phyloP scores from a whole-genome alignment of 2,329 filamentous ascomycete genomes.

The Apiospora marii region DNA sequence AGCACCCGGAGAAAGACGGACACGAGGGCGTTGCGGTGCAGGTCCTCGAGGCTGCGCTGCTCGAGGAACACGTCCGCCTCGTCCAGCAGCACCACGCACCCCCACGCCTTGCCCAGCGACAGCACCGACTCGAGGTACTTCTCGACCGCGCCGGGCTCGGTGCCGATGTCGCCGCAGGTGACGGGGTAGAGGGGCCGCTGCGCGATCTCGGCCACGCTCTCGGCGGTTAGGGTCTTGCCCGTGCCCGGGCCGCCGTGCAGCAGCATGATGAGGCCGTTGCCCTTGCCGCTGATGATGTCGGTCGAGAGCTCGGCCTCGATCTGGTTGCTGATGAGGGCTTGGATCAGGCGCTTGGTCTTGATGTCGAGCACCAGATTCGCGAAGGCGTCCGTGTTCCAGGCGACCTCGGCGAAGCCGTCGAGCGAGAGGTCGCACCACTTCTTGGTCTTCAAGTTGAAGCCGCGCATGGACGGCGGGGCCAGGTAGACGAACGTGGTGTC shows the following conservation, averaged over 20 bases:
- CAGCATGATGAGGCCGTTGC: conserved; percentile 16
- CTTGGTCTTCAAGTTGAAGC: conserved; percentile 9
- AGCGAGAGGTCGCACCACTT: conserved; percentile 1
- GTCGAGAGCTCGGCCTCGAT: conserved; percentile 1
- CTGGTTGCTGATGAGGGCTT: conserved; percentile 14
- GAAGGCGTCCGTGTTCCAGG: background rate
- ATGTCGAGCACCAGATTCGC: background rate
- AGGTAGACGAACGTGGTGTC: background rate
- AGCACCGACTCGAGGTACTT: background rate
- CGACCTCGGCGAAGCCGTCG: background rate
- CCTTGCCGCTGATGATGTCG: conserved; percentile 12
- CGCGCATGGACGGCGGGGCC: background rate
- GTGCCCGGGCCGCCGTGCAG: conserved; percentile 2
- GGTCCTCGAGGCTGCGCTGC: conserved; percentile 6
- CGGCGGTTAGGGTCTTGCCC: conserved; percentile 1
- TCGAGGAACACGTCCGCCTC: conserved; percentile 18
- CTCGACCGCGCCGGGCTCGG: background rate
- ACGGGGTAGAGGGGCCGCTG: conserved; percentile 15
- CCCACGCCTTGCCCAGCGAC: conserved; percentile 5
- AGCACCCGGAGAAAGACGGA: conserved; percentile 16
- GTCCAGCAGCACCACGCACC: conserved; percentile 11
- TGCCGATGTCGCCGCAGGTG: conserved; percentile 26
- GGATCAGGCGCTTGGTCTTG: conserved; percentile 8
- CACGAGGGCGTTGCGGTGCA: conserved; percentile 21
- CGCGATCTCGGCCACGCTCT: conserved; percentile 10